phyloP scores from a whole-genome alignment of 495 filamentous ascomycete genomes.

The Xylaria grammica region DNA sequence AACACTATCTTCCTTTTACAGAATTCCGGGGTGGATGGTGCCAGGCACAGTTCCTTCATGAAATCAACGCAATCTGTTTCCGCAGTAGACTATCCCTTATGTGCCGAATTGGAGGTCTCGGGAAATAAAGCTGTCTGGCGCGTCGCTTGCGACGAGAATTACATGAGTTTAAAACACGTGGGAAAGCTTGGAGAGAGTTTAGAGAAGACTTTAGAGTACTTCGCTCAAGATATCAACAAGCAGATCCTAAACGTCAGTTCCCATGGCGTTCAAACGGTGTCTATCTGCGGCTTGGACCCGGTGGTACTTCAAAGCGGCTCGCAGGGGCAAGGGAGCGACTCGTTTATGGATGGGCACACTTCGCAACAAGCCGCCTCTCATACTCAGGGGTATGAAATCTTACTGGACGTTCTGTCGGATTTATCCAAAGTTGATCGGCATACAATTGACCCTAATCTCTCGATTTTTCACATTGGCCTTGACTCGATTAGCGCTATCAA shows the following conservation, averaged over 20 bases:
- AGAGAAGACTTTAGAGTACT: constrained; percentile 57
- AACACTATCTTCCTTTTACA: constrained; percentile 79
- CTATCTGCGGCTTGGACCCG: constrained; percentile 58
- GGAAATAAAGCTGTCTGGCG: constrained; percentile 64
- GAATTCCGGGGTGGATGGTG: constrained; percentile 30
- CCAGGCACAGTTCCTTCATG: constrained; percentile 43
- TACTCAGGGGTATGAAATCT: constrained; percentile 22
- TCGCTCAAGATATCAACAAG: constrained; percentile 51
- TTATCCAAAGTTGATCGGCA: constrained; percentile 65
- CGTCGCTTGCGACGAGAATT: constrained; percentile 66
- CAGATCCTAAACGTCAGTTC: constrained; percentile 59
- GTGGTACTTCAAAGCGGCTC: constrained; percentile 33
- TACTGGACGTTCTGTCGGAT: constrained; percentile 67
- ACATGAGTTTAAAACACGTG: constrained; percentile 50
- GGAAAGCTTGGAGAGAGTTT: constrained; percentile 56
- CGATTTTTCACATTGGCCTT: constrained; percentile 83
- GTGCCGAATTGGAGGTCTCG: constrained; percentile 73
- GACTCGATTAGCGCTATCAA: constrained; percentile 91
- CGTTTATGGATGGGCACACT: background rate
- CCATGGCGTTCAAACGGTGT: constrained; percentile 40
- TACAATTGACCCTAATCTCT: constrained; percentile 65
- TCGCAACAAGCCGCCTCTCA: background rate
- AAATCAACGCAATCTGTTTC: constrained; percentile 63
- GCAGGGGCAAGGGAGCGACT: background rate
- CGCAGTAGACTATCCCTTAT: constrained; percentile 77